These are phyloP conservation scores for Haplosporangium sp. DNA, from an alignment of 371 early-diverging fungal species.

Conservation along the genomic window DNA sequence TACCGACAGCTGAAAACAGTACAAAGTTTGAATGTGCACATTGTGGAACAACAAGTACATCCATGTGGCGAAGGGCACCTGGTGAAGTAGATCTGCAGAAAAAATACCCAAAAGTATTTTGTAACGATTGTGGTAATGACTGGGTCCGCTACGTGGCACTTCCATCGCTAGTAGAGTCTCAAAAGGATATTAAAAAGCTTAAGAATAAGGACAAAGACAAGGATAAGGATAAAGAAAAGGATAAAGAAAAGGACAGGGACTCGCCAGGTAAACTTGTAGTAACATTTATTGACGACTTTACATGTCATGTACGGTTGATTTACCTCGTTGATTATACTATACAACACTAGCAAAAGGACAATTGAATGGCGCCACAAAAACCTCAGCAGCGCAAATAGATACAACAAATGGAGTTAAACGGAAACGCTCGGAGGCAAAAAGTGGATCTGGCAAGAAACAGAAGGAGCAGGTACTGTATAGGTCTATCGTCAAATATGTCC, in stretches of 20 bases:
- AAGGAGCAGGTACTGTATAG: constrained; percentile 39
- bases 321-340: neutral
- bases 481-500: neutral
- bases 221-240: constrained; percentile 20
- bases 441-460: constrained; percentile 15
- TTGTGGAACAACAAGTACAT: constrained; percentile 64
- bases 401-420: constrained; percentile 27
- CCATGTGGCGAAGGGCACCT: constrained; percentile 65
- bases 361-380: constrained; percentile 13
- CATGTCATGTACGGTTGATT: neutral
- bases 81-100: constrained; percentile 65
- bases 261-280: neutral
- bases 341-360: constrained; percentile 20
- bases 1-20: constrained; percentile 33
- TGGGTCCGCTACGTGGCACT: constrained; percentile 82
- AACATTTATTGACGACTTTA: no score
- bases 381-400: constrained; percentile 9
- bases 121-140: constrained; percentile 77
- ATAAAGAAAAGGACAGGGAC: constrained; percentile 6
- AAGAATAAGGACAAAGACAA: constrained; percentile 29
- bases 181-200: constrained; percentile 39
- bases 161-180: constrained; percentile 51
- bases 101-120: constrained; percentile 68
- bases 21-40: constrained; percentile 65
- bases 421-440: constrained; percentile 35